phyloP scores from a whole-genome alignment of 2,329 filamentous ascomycete species.

The Alternaria panax region DNA sequence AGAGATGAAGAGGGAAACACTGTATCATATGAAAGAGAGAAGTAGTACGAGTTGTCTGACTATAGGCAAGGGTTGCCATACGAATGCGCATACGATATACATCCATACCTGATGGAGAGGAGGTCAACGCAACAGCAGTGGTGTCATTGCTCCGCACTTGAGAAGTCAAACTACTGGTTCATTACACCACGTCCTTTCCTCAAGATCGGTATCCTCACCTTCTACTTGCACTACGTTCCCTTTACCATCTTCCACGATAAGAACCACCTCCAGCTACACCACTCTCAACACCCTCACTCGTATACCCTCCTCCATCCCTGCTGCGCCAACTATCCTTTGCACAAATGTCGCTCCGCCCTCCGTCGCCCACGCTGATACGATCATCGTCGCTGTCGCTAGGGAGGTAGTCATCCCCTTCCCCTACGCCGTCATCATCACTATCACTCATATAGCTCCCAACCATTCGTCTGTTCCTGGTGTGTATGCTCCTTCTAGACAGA shows the following conservation, averaged over 20 bases:
- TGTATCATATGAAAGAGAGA: conserved; percentile 16
- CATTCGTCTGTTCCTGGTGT: not conserved
- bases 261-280: not conserved
- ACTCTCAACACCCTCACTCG: not conserved
- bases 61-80: not conserved
- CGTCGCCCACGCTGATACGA: not conserved
- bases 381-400: conserved; percentile 2
- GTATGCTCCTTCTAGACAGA: not conserved
- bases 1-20: not conserved
- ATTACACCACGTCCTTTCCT: not conserved
- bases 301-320: conserved; percentile 3
- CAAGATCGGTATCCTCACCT: not conserved
- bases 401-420: conserved; percentile 6
- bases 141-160: not conserved
- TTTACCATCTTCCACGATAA: not conserved
- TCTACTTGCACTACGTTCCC: not conserved
- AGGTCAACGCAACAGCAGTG: not conserved
- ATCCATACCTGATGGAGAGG: not conserved
- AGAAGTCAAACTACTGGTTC: not conserved
- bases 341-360: not conserved
- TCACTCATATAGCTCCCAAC: not conserved
- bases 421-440: conserved; percentile 9
- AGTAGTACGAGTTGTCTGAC: not conserved
- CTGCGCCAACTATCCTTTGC: not conserved
- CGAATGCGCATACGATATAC: not conserved